These are phyloP conservation scores for Shiraia bambusicola DNA, from an alignment of 2,329 filamentous ascomycete species.

Conservation along the genomic window DNA sequence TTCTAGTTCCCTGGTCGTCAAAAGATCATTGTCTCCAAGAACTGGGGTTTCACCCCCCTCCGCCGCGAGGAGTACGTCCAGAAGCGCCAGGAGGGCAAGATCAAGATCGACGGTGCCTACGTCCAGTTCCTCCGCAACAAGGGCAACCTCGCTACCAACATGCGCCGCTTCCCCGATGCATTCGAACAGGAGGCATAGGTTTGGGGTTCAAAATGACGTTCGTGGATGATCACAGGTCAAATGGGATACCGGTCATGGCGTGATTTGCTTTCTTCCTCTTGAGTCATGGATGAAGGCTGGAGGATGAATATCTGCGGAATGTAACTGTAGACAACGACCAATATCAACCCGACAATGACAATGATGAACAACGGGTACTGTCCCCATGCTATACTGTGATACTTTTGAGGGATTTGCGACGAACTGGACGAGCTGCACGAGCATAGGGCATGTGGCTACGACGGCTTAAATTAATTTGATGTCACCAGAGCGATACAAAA, in stretches of 20 bases:
- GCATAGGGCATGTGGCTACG: too few relatives aligned
- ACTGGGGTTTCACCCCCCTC: constrained; percentile 99
- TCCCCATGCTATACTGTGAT: constrained; percentile 1
- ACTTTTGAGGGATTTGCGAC: background rate
- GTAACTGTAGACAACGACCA: constrained; percentile 33
- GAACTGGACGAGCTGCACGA: too few relatives aligned
- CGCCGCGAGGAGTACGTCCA: constrained; percentile 96
- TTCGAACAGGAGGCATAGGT: constrained; percentile 57
- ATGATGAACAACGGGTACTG: constrained; percentile 24
- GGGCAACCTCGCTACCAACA: constrained; percentile 81
- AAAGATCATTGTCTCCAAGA: constrained; percentile 99
- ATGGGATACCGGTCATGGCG: constrained; percentile 43
- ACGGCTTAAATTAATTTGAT: too few relatives aligned
- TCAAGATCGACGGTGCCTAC: constrained; percentile 98
- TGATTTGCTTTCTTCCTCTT: constrained; percentile 37
- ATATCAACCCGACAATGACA: constrained; percentile 38
- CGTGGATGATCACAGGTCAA: constrained; percentile 36
- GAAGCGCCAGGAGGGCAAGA: constrained; percentile 88
- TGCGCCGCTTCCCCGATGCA: constrained; percentile 91
- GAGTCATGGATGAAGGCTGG: constrained; percentile 38
- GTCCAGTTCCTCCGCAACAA: constrained; percentile 98
- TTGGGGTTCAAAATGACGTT: constrained; percentile 19
- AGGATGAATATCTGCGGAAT: constrained; percentile 24
- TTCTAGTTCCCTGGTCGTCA: constrained; percentile 91
- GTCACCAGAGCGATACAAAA: background rate